A percentile compares a stretch with the other conserved stretches of the same genome.
Conservation (phyloP, 805 yeast genomes). For the Wickerhamiella kurtzmanii region DNA sequence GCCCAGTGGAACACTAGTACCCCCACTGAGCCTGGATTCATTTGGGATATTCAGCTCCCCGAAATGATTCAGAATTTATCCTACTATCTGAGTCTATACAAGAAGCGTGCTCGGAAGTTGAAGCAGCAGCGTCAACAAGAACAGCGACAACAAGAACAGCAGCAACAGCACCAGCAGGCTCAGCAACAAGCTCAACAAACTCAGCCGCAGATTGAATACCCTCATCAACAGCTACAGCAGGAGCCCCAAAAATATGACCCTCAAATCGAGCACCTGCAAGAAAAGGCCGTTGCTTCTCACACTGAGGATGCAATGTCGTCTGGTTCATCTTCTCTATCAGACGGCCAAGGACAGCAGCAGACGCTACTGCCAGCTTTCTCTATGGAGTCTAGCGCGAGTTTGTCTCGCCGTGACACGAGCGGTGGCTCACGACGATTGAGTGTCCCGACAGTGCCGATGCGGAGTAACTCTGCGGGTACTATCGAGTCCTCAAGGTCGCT, state of each 20-base stretch:
- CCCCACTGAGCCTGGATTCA: background rate
- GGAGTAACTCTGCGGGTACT: background rate
- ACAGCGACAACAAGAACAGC: too few species aligned
- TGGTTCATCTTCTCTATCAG: background rate
- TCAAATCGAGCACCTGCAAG: background rate
- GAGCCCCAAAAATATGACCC: background rate
- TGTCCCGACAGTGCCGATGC: background rate
- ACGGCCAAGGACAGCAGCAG: background rate
- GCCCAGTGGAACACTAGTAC: background rate
- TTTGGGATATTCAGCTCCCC: constrained; percentile 19
- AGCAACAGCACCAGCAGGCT: too few species aligned
- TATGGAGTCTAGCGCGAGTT: background rate
- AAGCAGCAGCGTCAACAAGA: background rate
- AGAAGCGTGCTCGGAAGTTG: background rate
- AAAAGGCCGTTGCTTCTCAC: background rate
- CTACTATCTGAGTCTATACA: constrained; percentile 10
- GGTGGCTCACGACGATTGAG: background rate
- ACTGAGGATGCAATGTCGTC: background rate
- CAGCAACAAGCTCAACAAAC: too few species aligned
- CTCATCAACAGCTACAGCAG: background rate
- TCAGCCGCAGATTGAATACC: background rate
- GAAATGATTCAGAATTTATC: constrained; percentile 20
- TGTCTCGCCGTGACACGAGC: background rate
- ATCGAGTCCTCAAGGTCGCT: background rate
- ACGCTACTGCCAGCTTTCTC: background rate